These are phyloP conservation scores for Lolium perenne DNA, from an alignment of 176 grass and related monocot genomes.

Conservation along the genomic window DNA sequence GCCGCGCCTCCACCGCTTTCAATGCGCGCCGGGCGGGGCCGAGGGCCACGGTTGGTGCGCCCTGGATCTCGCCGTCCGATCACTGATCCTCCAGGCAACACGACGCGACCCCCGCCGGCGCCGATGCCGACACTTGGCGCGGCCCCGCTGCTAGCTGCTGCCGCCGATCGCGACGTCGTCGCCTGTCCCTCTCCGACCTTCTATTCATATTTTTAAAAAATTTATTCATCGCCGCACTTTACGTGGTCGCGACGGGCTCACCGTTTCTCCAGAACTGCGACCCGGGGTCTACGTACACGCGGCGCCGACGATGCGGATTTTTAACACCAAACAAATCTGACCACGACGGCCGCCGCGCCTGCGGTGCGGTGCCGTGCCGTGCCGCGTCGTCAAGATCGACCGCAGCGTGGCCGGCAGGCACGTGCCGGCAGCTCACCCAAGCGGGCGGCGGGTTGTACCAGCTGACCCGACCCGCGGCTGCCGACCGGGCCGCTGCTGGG, in stretches of 20 bases:
- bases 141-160: not conserved
- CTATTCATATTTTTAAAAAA: no score
- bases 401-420: slow-evolving; percentile 24
- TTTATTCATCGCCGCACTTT: slow-evolving; percentile 41
- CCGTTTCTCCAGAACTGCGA: slow-evolving; percentile 31
- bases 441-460: slow-evolving; percentile 35
- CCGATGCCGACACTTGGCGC: slow-evolving; percentile 44
- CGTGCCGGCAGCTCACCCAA: slow-evolving; percentile 42
- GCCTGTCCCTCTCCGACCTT: slow-evolving; percentile 16
- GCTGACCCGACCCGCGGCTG: slow-evolving; percentile 25
- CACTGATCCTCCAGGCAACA: not conserved
- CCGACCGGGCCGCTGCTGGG: slow-evolving; percentile 50
- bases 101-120: not conserved
- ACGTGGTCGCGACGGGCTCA: slow-evolving; percentile 52
- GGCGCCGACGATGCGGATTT: slow-evolving; percentile 49
- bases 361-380: not conserved
- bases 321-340: not conserved
- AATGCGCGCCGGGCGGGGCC: not conserved
- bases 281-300: slow-evolving; percentile 1
- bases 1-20: slow-evolving; percentile 41
- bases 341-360: not conserved
- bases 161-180: slow-evolving; percentile 42
- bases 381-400: slow-evolving; percentile 7
- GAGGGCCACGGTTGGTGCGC: slow-evolving; percentile 30
- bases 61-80: slow-evolving; percentile 2